Evolutionary conservation across 768 basidiomycete species (phyloP), one percentile per base, ranked within the genome.

Genomic region (Amanita pseudoporphyria): DNA sequence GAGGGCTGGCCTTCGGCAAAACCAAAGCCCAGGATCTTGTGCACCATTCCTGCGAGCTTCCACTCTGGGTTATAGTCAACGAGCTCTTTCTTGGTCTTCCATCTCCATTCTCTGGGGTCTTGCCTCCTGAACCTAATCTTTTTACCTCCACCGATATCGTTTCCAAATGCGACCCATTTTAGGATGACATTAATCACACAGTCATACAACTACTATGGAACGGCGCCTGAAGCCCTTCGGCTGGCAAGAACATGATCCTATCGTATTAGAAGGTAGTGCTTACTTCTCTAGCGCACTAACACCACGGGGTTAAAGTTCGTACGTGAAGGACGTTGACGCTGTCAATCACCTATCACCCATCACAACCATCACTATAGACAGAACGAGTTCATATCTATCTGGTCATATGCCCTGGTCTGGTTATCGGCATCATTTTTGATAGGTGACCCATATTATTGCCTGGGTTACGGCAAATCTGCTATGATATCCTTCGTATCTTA

Each of bases 141-240:
- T n/a, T 35, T 31, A 7, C 21, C 14, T 40, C 38, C 39, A 16
- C 28, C 28, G 16, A 28, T 24, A 31, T 31, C 39, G 37, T 30
- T 44, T 45, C 35, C 31, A 22, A 49, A 35, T 16, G n/a, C 16
- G 18, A 47, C 48, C n/a, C 44, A 31, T 39, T 13, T 52, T 4
- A 87, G 83, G 85, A 84, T 57, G 92, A 91, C 30, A 84, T 83
- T 56, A 94, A 94, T 63, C 92, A 90, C 3, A 87, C 84, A 6
- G 92, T 92, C 1, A 79, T 78, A 62, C 90, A 3, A 77, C 84
- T 5, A 73, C 85, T 2, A 64, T 77, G 35, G 77, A 81, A 49
- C 76, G 92, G 44, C 77, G 84, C 32, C 71, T 78, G 63, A 83
- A 61, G 78, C 90, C 6, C 74, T 95, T 21, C 67, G 72, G 53